Base-by-base conservation (phyloP, 2,329 filamentous ascomycete genomes). In the Akanthomyces uredinophilus region DNA sequence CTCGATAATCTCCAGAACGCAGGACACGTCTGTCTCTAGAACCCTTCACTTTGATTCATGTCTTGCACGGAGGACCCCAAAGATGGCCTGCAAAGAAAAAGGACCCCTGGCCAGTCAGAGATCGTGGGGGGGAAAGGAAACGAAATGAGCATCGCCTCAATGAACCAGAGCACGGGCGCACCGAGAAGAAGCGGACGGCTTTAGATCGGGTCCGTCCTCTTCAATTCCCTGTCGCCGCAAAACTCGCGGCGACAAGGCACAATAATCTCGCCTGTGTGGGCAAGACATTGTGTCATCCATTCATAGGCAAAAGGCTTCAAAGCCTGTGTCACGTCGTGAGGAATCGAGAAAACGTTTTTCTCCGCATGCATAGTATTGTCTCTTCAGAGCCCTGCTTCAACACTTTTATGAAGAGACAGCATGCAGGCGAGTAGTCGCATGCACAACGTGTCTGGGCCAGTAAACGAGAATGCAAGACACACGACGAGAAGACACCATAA, bases 281-380 rank as follows among this genome's bases (percentile, higher is more conserved):
- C 46, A 47, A 59, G 56, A 59, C 56, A 51, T 32, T 51, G 56
- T 59, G 55, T 50, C 55, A 49, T 50, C 54, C 37, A 6, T 2
- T 29, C 1, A 24, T 27, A 44, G 43, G 29, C 11, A 18, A 27
- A 54, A 14, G 39, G 29, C 18, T 27, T 54, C 16, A 55, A 16
- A 2, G 22, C 39, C 41, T 41, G 46, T 27, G 37, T 51, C 56
- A 51, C 47, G 13, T 24, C 41, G 44, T n/a, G 39, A 51, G 46
- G 10, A 20, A 32, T 18, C 11, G 22, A 20, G 18, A 41, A 58
- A 35, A 24, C 4, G 10, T 3, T 46, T 22, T 35, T 56, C 16
- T 44, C 32, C 10, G 18, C 4, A 57, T 47, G 43, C 54, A 47
- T 41, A 50, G 27, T 44, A 41, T 41, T 27, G 16, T 41, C 29